Conservation (phyloP, 768 basidiomycete genomes). For the Lactarius sanguifluus region DNA sequence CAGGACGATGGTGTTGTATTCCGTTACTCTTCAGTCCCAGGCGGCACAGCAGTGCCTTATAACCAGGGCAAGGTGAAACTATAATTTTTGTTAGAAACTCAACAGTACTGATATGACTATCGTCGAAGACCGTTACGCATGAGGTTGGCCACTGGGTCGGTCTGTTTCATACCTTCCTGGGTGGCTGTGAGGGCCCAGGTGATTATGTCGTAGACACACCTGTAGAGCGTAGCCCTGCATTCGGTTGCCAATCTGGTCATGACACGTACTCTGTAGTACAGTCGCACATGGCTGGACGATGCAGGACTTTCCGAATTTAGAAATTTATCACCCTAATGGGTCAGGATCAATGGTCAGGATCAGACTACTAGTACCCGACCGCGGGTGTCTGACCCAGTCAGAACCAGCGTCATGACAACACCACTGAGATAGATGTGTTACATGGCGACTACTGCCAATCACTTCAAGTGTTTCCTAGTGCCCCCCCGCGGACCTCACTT, state of each 20-base stretch:
- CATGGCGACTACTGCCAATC: too few relatives aligned
- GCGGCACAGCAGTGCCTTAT: conserved; percentile 42
- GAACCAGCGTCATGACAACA: too few relatives aligned
- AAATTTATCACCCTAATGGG: too few relatives aligned
- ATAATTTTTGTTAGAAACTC: too few relatives aligned
- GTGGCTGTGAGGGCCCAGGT: conserved; percentile 43
- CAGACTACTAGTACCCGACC: too few relatives aligned
- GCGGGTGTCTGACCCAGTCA: too few relatives aligned
- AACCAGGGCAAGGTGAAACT: conserved; percentile 37
- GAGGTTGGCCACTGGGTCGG: conserved; percentile 63
- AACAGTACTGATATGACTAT: not conserved
- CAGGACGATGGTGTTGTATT: conserved; percentile 50
- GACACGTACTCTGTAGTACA: conserved; percentile 26
- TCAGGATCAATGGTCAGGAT: too few relatives aligned
- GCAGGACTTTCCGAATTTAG: too few relatives aligned
- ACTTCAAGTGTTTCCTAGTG: too few relatives aligned
- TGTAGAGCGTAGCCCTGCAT: conserved; percentile 44
- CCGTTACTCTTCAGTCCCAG: conserved; percentile 39
- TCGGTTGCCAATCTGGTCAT: conserved; percentile 39
- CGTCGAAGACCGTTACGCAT: conserved; percentile 47
- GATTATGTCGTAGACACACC: conserved; percentile 51
- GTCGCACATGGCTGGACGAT: too few relatives aligned
- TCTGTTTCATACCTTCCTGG: conserved; percentile 59
- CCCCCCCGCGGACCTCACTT: too few relatives aligned
- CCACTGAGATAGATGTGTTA: too few relatives aligned